Evolutionary conservation across 2,329 filamentous ascomycete genomes (phyloP).

Genomic region (Fusarium phyllophilum): DNA sequence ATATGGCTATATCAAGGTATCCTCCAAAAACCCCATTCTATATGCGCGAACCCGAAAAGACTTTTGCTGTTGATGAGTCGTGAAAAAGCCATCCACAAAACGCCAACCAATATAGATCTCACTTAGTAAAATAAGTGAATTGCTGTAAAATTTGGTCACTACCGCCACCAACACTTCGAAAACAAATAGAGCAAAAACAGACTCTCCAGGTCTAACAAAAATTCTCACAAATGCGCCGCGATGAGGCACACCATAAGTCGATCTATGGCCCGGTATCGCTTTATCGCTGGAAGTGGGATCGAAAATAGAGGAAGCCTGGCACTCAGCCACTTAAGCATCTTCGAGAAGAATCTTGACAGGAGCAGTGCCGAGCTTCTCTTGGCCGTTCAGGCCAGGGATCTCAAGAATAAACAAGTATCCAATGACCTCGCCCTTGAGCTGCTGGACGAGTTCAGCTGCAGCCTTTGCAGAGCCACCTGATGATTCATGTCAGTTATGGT

Average conservation of each 20-base stretch:
- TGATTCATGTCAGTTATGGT: constrained; percentile 30
- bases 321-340: constrained; percentile 43
- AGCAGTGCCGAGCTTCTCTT: constrained; percentile 82
- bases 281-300: constrained; percentile 27
- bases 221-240: constrained; percentile 22
- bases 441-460: constrained; percentile 84
- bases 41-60: constrained; percentile 39
- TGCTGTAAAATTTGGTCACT: constrained; percentile 19
- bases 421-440: constrained; percentile 85
- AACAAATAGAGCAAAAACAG: constrained; percentile 28
- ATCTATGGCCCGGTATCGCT: constrained; percentile 26
- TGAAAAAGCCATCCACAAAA: constrained; percentile 40
- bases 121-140: constrained; percentile 35
- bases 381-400: constrained; percentile 90
- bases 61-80: constrained; percentile 42
- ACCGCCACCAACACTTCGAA: constrained; percentile 25
- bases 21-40: constrained; percentile 40
- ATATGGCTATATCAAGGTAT: constrained; percentile 42
- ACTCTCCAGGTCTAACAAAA: constrained; percentile 30
- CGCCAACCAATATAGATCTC: constrained; percentile 42
- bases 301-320: constrained; percentile 22
- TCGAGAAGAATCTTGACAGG: constrained; percentile 86
- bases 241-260: constrained; percentile 15
- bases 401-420: constrained; percentile 97
- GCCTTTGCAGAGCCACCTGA: constrained; percentile 90